These are phyloP conservation scores for Cyclotella atomus DNA, from an alignment of 108 stramenopile genomes.

Conservation along the genomic window DNA sequence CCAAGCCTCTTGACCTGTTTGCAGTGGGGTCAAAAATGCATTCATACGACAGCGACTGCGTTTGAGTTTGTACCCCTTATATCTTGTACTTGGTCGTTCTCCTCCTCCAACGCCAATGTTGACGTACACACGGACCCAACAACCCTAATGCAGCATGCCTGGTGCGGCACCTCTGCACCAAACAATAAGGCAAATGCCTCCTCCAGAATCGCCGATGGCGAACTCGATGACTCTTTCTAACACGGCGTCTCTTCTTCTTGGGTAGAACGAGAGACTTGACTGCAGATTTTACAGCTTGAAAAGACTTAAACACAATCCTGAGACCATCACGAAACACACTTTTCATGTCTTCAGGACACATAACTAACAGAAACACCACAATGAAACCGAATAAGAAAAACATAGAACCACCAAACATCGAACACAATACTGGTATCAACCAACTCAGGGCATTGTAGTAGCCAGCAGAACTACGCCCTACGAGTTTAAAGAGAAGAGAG, in stretches of 20 bases:
- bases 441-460: background rate
- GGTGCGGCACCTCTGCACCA: background rate
- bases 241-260: background rate
- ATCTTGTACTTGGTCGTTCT: background rate
- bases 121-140: background rate
- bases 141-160: too few relatives aligned
- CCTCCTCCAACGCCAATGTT: conserved; percentile 7
- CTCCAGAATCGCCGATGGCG: background rate
- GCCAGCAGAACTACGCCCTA: background rate
- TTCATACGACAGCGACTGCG: background rate
- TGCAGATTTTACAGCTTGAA: background rate
- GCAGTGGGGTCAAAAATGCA: background rate
- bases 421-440: too few relatives aligned
- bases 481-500: conserved; percentile 2
- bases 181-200: background rate
- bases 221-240: background rate
- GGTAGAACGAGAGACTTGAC: too few relatives aligned
- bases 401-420: too few relatives aligned
- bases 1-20: background rate
- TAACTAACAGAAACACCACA: background rate
- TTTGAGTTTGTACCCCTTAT: background rate
- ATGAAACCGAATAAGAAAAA: background rate
- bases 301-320: too few relatives aligned
- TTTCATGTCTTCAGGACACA: background rate
- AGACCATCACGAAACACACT: too few relatives aligned